Conservation (phyloP, 2,329 filamentous ascomycete genomes). For the Colletotrichum sp. region DNA sequence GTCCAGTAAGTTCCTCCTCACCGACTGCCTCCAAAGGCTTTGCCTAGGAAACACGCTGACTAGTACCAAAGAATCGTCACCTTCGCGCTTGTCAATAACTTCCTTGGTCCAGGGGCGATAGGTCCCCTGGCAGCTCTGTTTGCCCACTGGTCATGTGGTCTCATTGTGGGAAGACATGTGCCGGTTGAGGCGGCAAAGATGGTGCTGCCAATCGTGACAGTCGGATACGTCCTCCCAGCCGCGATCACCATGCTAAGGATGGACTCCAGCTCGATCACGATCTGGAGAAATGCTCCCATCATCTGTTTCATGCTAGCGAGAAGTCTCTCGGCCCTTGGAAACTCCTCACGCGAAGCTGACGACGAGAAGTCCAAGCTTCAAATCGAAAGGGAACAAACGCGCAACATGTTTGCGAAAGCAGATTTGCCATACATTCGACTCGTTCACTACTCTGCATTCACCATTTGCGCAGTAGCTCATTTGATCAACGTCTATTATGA, state of each 20-base stretch:
- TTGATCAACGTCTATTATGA: no score
- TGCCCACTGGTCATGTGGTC: neutral
- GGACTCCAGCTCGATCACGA: fast-evolving
- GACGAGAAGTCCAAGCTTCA: neutral
- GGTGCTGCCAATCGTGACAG: fast-evolving
- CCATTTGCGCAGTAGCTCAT: no score
- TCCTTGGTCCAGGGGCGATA: fast-evolving
- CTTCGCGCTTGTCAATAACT: neutral
- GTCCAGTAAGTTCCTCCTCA: neutral
- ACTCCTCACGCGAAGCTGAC: neutral
- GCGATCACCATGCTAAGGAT: fast-evolving
- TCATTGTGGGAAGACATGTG: neutral
- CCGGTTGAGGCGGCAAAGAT: neutral
- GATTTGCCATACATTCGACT: neutral
- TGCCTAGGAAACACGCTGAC: fast-evolving
- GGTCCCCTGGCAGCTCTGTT: fast-evolving
- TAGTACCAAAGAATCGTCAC: neutral
- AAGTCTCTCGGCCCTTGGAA: neutral
- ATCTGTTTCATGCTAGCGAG: neutral
- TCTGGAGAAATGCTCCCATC: neutral
- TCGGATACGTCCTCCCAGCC: neutral
- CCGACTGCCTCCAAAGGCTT: fast-evolving
- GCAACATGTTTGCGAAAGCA: neutral
- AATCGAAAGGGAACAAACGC: fast-evolving
- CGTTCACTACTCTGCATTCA: neutral